Percentiles rank a stretch among this genome's conserved stretches.
These are phyloP conservation scores for Coemansia sp. DNA, from an alignment of 192 early-diverging fungal species.

Conservation along the genomic window DNA sequence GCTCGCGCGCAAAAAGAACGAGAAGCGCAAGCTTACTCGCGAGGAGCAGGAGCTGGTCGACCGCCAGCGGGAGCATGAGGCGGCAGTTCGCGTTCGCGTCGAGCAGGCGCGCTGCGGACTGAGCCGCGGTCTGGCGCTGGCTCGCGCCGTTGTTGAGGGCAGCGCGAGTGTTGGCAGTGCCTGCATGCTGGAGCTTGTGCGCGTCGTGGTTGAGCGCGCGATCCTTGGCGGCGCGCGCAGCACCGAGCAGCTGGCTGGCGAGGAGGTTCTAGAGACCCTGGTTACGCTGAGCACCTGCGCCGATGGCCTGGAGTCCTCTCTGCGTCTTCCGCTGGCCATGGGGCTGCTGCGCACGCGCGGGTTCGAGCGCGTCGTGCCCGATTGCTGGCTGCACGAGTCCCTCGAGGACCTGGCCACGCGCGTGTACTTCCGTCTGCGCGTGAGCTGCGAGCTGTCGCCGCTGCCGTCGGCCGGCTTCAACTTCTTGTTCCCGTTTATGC, in stretches of 20 bases:
- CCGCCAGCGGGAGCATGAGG: slow-evolving; percentile 70
- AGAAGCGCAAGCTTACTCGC: slow-evolving; percentile 45
- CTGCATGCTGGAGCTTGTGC: slow-evolving; percentile 59
- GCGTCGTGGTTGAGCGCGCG: slow-evolving; percentile 55
- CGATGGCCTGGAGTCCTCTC: slow-evolving; percentile 31
- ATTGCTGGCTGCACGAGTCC: slow-evolving; percentile 32
- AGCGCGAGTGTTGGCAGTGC: slow-evolving; percentile 56
- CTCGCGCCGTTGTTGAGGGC: slow-evolving; percentile 63
- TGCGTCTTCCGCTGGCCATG: slow-evolving; percentile 32
- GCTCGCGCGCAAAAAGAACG: slow-evolving; percentile 32
- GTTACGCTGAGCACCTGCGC: slow-evolving; percentile 53
- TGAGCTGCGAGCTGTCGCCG: slow-evolving; percentile 56
- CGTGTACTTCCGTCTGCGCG: slow-evolving; percentile 65
- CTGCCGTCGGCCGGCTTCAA: slow-evolving; percentile 63
- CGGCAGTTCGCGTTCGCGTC: slow-evolving; percentile 64
- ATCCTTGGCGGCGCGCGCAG: slow-evolving; percentile 15
- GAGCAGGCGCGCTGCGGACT: slow-evolving; percentile 53
- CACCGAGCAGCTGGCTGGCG: slow-evolving; percentile 52
- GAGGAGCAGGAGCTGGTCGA: slow-evolving; percentile 74
- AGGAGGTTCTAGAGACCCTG: slow-evolving; percentile 59
- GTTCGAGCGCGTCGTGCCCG: slow-evolving; percentile 20
- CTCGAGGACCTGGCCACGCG: slow-evolving; percentile 53
- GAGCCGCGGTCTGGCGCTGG: slow-evolving; percentile 60
- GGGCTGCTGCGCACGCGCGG: slow-evolving; percentile 40
- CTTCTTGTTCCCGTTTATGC: slow-evolving; percentile 64